Conservation (phyloP, 768 basidiomycete genomes). For the Myochromella boudieri region DNA sequence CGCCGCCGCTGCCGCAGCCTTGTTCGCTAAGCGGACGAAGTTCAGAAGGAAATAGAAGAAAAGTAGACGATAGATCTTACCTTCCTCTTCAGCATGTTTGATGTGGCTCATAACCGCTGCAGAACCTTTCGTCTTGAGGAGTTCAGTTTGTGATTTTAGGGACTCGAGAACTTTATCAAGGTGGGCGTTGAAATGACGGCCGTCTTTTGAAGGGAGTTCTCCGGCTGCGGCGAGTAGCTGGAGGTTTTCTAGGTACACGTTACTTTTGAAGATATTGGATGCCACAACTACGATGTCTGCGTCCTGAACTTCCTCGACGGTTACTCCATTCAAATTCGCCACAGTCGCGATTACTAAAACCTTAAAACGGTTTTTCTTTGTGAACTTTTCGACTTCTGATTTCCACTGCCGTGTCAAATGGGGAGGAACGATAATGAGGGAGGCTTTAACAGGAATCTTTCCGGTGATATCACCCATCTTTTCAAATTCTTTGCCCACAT, state of each 20-base stretch:
- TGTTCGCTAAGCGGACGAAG: slow-evolving; percentile 40
- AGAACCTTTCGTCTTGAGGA: slow-evolving; percentile 65
- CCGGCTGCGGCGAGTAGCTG: slow-evolving; percentile 68
- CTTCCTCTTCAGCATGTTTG: slow-evolving; percentile 54
- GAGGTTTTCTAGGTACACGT: slow-evolving; percentile 74
- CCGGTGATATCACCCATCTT: slow-evolving; percentile 50
- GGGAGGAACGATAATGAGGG: slow-evolving; percentile 83
- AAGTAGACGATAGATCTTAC: slow-evolving; percentile 41
- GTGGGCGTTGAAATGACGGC: slow-evolving; percentile 87
- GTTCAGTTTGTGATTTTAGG: slow-evolving; percentile 66
- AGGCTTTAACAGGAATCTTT: slow-evolving; percentile 77
- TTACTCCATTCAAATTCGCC: slow-evolving; percentile 66
- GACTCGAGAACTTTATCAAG: slow-evolving; percentile 61
- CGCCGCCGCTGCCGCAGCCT: slow-evolving; percentile 43
- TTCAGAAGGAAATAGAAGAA: slow-evolving; percentile 3
- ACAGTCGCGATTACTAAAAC: slow-evolving; percentile 69
- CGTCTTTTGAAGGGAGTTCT: slow-evolving; percentile 71
- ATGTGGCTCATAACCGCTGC: slow-evolving; percentile 64
- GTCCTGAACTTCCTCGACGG: slow-evolving; percentile 70
- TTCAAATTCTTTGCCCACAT: slow-evolving; percentile 57
- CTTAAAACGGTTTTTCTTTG: slow-evolving; percentile 56
- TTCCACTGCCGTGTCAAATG: slow-evolving; percentile 91
- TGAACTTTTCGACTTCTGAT: slow-evolving; percentile 83
- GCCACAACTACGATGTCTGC: slow-evolving; percentile 89
- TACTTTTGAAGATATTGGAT: slow-evolving; percentile 81